Evolutionary conservation across 2,329 filamentous ascomycete species (phyloP).

Genomic region (Colletotrichum musicola): DNA sequence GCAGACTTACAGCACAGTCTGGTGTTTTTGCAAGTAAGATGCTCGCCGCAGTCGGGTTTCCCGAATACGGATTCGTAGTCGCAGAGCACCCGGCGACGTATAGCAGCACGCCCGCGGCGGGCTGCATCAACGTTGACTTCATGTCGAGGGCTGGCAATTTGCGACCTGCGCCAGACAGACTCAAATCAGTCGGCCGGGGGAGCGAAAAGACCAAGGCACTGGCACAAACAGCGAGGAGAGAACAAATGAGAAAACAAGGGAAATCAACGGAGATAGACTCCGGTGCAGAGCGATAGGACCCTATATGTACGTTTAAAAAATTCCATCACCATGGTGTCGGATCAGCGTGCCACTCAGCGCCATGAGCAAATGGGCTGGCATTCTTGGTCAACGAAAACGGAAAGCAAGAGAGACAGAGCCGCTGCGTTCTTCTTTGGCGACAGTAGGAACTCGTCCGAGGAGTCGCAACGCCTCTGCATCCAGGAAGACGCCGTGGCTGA

Average conservation of each 20-base stretch:
- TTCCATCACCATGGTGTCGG: no score
- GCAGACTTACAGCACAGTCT: slow-evolving; percentile 22
- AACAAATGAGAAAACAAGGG: not conserved
- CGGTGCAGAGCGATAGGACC: not conserved
- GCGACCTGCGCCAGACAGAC: not conserved
- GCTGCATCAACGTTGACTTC: not conserved
- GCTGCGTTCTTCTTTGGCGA: no score
- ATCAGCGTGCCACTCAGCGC: slow-evolving; percentile 7
- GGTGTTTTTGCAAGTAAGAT: slow-evolving; percentile 19
- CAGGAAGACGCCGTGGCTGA: not conserved
- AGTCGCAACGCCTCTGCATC: not conserved
- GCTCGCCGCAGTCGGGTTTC: not conserved
- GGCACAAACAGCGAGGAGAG: not conserved
- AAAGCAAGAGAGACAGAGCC: not conserved
- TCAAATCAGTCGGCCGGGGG: not conserved
- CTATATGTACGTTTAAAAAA: no score
- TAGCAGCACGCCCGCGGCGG: slow-evolving; percentile 9
- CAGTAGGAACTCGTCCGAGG: no score
- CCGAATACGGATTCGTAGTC: not conserved
- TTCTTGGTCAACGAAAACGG: slow-evolving; percentile 19
- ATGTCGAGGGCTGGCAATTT: not conserved
- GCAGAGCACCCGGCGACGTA: not conserved
- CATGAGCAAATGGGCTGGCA: not conserved
- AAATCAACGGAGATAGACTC: not conserved
- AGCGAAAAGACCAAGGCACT: not conserved